Base-by-base conservation (phyloP, 129 eudicot species). In the Flaveria brownii region DNA sequence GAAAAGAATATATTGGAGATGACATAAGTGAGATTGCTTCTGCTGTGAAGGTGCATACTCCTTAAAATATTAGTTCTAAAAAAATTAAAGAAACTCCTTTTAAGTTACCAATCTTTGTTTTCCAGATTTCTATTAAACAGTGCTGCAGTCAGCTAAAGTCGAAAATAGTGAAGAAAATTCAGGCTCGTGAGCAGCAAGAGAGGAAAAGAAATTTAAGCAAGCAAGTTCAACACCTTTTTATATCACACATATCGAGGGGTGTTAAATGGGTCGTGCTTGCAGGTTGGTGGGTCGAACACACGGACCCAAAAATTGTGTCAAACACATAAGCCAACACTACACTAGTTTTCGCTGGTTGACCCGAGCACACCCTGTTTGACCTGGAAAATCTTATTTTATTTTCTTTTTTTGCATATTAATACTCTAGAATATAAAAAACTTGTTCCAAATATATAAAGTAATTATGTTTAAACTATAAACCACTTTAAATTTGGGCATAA, bases 131-230 rank as follows among this genome's bases (percentile, higher is more conserved):
- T 55, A 78, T 94, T 72, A 93, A 86, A 81, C 99, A 95, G 55
- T 95, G 99, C 73, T 95, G 99, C 76, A 52, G 51, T 66, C 99
- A 95, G 79, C 84, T 95, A 42, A 95, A 87, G 78, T 83, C 96
- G 71, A 95, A 95, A 84, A 95, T 95, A 60, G 92, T 92, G 69
- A 95, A 91, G 87, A 89, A 77, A 87, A 91, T 89, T 63, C 97
- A 95, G 86, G 99, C 97, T 59, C 97, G 99, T 20, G 97, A 95
- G 84, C 99, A 95, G 83, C 99, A 91, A 81, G 99, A 95, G 85
- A 89, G 99, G 72, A 95, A 95, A 69, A 80, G 96, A 77, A 95
- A 90, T 63, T 77, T 95, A 87, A 89, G 72, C 94, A 91, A 80
- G 99, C 87, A 72, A 87, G 75, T 74, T 30, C 60, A 68, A 54